Conservation (phyloP, 2,329 filamentous ascomycete species). For the Stachybotrys elegans region DNA sequence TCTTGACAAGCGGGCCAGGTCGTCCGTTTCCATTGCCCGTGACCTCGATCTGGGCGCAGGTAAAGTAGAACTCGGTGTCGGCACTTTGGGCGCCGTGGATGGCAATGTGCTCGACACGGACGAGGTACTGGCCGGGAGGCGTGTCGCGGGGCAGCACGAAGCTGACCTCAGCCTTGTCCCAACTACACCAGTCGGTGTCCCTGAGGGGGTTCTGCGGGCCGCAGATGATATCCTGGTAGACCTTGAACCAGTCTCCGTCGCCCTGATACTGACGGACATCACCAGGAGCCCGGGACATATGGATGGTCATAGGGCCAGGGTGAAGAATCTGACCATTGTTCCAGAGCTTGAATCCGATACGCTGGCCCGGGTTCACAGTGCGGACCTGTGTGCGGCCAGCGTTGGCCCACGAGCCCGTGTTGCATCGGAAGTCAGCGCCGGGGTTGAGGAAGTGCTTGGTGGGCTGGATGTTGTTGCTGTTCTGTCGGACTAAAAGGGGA, state of each 20-base stretch:
- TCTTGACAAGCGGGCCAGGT: conserved; percentile 17
- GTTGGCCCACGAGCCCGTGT: conserved; percentile 28
- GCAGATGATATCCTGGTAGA: conserved; percentile 14
- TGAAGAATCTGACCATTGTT: conserved; percentile 41
- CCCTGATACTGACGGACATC: conserved; percentile 2
- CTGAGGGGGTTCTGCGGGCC: conserved; percentile 15
- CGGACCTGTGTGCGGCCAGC: conserved; percentile 21
- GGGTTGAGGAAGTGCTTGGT: conserved; percentile 8
- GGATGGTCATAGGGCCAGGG: conserved; percentile 34
- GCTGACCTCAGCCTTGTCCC: conserved; percentile 27
- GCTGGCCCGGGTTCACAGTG: conserved; percentile 40
- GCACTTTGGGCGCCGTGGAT: conserved; percentile 32
- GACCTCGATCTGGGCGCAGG: conserved; percentile 39
- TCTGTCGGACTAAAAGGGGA: not conserved
- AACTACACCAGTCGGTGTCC: conserved; percentile 22
- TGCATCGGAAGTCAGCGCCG: conserved; percentile 34
- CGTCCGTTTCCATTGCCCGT: conserved; percentile 10
- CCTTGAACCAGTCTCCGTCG: conserved; percentile 21
- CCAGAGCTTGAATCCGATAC: conserved; percentile 45
- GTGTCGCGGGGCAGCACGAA: conserved; percentile 32
- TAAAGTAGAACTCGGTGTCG: conserved; percentile 35
- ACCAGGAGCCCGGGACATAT: conserved; percentile 30
- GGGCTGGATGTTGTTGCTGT: conserved; percentile 3
- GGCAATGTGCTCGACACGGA: conserved; percentile 40
- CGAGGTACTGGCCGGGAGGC: conserved; percentile 37